Evolutionary conservation across 345 rosid species (phyloP).

Genomic region (Moringa oleifera): DNA sequence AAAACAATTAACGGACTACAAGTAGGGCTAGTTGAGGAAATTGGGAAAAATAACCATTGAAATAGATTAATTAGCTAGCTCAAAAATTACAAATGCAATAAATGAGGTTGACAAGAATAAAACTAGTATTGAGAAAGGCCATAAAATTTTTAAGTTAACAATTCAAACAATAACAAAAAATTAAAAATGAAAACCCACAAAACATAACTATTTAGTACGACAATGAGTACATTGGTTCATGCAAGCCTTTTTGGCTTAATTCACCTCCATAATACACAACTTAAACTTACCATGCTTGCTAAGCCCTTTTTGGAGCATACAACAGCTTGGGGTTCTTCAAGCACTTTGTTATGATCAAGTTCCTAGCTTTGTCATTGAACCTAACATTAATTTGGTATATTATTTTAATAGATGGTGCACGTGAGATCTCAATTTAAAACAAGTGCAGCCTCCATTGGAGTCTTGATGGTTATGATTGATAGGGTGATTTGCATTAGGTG

Average conservation of each 20-base stretch:
- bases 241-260: neutral
- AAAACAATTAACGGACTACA: slow-evolving; percentile 73
- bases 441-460: neutral
- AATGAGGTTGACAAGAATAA: slow-evolving; percentile 75
- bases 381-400: neutral
- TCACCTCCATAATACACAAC: neutral
- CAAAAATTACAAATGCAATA: slow-evolving; percentile 68
- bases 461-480: too few species aligned
- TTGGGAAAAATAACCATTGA: slow-evolving; percentile 37
- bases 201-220: too few species aligned
- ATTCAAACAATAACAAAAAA: too few species aligned
- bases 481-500: neutral
- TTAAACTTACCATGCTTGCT: neutral
- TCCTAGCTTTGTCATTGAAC: neutral
- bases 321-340: neutral
- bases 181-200: too few species aligned
- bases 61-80: slow-evolving; percentile 38
- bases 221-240: neutral
- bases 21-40: slow-evolving; percentile 42
- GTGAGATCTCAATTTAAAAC: neutral
- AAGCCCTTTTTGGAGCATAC: neutral
- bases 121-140: slow-evolving; percentile 73
- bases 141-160: slow-evolving; percentile 30
- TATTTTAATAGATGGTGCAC: neutral
- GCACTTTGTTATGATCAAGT: neutral